Percentiles rank a stretch among this genome's conserved stretches.
Evolutionary conservation across 345 rosid genomes (phyloP).

Genomic region (Angophora floribunda): DNA sequence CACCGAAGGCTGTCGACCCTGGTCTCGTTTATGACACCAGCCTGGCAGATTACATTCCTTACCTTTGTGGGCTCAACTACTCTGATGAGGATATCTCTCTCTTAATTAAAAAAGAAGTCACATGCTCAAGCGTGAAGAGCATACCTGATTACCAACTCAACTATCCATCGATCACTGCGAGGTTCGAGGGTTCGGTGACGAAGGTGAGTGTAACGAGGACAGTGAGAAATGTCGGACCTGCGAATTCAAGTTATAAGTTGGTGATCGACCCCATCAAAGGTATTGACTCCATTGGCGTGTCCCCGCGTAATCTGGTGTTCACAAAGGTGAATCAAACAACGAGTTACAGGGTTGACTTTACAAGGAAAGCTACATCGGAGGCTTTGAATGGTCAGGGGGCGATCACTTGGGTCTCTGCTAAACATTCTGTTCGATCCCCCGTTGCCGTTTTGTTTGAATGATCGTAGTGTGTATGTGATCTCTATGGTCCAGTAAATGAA

Average conservation of each 20-base stretch:
- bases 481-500: background rate
- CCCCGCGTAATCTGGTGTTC: background rate
- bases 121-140: constrained; percentile 2
- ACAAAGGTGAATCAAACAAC: background rate
- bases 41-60: constrained; percentile 28
- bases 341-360: background rate
- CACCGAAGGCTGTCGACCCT: constrained; percentile 42
- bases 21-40: constrained; percentile 54
- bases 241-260: background rate
- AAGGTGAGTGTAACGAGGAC: background rate
- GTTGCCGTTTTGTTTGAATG: background rate
- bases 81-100: background rate
- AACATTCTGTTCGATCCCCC: background rate
- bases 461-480: background rate
- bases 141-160: constrained; percentile 15
- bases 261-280: background rate
- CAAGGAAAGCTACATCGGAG: background rate
- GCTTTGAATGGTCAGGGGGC: background rate
- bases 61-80: constrained; percentile 35
- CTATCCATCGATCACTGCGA: constrained; percentile 5
- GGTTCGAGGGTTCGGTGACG: background rate
- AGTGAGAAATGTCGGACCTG: background rate
- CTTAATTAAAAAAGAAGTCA: background rate
- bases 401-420: background rate
- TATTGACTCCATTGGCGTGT: background rate